These are phyloP conservation scores for Thalassiosira hispida DNA, from an alignment of 352 stramenopile genomes.

Conservation along the genomic window DNA sequence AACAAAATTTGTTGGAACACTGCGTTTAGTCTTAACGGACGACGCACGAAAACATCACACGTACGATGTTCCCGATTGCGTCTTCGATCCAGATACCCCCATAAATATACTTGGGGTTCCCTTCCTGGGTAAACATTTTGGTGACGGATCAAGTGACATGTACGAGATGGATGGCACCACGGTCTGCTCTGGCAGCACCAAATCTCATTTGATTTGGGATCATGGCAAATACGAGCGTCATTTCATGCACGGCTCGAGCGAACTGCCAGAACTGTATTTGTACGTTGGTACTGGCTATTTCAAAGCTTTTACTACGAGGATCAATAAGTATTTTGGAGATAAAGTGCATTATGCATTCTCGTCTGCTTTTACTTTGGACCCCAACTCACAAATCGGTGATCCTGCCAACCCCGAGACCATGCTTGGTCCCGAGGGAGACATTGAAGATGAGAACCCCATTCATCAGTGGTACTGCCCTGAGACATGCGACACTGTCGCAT, in stretches of 20 bases:
- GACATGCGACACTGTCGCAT: neutral
- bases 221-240: conserved; percentile 6
- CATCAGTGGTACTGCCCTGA: too few relatives aligned
- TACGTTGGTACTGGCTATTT: conserved; percentile 21
- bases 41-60: neutral
- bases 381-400: neutral
- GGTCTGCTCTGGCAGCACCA: neutral
- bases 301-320: conserved; percentile 1
- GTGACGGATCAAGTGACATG: neutral
- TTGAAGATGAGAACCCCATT: neutral
- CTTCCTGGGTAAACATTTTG: conserved; percentile 19
- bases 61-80: conserved; percentile 25
- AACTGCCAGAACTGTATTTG: conserved; percentile 20
- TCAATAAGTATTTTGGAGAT: conserved; percentile 9
- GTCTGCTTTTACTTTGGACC: neutral
- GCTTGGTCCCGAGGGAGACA: too few relatives aligned
- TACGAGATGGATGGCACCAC: neutral
- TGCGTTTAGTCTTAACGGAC: neutral
- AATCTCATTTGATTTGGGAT: conserved; percentile 26
- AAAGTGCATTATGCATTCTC: conserved; percentile 23
- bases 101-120: conserved; percentile 35
- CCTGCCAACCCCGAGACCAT: too few relatives aligned
- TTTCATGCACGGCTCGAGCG: conserved; percentile 6
- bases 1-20: neutral
- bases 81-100: conserved; percentile 27